Conservation (phyloP, 306 rosid species). For the Nissolia schottii region DNA sequence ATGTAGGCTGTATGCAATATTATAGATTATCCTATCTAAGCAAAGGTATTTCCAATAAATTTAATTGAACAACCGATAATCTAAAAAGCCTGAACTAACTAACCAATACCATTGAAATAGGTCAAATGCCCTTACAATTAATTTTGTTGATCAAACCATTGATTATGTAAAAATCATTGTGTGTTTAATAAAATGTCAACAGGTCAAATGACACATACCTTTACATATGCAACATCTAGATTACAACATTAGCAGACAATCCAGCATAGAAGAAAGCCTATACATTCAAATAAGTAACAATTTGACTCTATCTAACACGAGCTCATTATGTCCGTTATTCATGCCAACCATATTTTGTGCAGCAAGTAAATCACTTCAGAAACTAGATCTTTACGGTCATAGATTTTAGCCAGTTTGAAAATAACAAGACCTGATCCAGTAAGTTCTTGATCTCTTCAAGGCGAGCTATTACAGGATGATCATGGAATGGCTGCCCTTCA, state of each 20-base stretch:
- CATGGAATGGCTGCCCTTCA: slow-evolving; percentile 73
- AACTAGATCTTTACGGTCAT: not conserved
- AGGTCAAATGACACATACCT: not conserved
- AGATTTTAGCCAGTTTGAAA: not conserved
- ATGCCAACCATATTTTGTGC: not conserved
- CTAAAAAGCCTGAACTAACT: not conserved
- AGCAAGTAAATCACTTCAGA: not conserved
- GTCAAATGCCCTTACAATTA: not conserved
- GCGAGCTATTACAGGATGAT: slow-evolving; percentile 76
- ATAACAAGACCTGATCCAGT: slow-evolving; percentile 58
- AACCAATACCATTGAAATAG: not conserved
- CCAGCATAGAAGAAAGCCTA: not conserved
- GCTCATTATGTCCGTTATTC: slow-evolving; percentile 1
- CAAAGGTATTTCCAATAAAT: not conserved
- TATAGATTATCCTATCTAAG: not conserved
- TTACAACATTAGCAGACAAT: not conserved
- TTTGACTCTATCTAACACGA: not conserved
- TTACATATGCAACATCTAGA: not conserved
- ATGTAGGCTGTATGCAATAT: not conserved
- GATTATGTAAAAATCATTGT: slow-evolving; percentile 1
- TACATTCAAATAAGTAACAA: not conserved
- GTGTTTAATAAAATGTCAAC: not conserved
- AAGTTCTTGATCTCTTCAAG: slow-evolving; percentile 77
- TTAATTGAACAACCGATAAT: not conserved
- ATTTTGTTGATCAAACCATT: not conserved